Evolutionary conservation across 2,329 filamentous ascomycete species (phyloP).

Genomic region (Penicillium sp.): DNA sequence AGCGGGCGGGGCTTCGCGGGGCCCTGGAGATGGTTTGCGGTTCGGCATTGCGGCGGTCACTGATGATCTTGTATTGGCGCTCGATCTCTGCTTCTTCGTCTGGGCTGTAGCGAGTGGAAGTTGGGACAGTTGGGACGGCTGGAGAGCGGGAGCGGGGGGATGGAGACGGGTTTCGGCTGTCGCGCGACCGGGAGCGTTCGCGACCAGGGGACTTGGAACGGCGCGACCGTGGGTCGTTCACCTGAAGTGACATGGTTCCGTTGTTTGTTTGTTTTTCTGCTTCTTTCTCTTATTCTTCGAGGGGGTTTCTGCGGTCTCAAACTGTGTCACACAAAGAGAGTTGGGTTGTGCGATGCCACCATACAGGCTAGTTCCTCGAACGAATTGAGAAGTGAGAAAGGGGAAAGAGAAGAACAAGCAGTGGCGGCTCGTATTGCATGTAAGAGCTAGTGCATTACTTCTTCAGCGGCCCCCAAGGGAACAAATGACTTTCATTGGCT

Average conservation of each 20-base stretch:
- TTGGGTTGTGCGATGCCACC: background rate
- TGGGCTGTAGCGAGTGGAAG: constrained; percentile 12
- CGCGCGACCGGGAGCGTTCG: constrained; percentile 48
- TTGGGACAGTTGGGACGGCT: constrained; percentile 17
- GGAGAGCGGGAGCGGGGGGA: constrained; percentile 31
- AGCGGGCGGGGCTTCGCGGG: constrained; percentile 19
- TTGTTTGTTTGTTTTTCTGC: constrained; percentile 16
- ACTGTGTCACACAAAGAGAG: background rate
- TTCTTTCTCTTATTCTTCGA: background rate
- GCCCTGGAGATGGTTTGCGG: background rate
- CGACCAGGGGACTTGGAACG: constrained; percentile 49
- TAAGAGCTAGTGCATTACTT: background rate
- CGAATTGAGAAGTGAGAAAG: too few relatives aligned
- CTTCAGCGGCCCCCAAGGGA: background rate
- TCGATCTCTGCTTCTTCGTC: constrained; percentile 26
- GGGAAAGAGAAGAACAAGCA: background rate
- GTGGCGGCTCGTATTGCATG: background rate
- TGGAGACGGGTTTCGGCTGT: constrained; percentile 36
- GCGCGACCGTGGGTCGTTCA: constrained; percentile 45
- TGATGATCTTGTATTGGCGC: constrained; percentile 23
- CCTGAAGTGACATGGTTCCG: constrained; percentile 38
- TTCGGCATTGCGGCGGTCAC: constrained; percentile 14
- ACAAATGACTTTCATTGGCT: constrained; percentile 9
- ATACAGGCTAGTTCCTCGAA: background rate
- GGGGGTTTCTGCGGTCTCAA: background rate